Conservation (phyloP, 1,284 basidiomycete genomes). For the Apiotrichum sp. region DNA sequence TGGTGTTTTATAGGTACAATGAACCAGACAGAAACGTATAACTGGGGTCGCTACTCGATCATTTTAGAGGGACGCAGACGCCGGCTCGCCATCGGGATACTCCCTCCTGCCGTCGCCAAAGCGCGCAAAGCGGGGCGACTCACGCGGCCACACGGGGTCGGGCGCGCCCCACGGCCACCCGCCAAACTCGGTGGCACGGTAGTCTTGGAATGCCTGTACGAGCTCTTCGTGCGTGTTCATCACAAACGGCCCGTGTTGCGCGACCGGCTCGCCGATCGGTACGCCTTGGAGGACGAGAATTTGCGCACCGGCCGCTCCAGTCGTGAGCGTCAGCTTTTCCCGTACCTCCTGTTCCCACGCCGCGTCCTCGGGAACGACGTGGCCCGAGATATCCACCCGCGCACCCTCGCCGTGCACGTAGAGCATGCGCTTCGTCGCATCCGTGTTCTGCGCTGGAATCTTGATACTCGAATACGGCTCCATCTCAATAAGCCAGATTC, state of each 20-base stretch:
- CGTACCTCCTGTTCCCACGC: background rate
- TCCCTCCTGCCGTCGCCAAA: slow-evolving; percentile 3
- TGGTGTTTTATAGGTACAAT: no score
- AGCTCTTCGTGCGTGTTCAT: slow-evolving; percentile 16
- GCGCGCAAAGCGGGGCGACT: slow-evolving; percentile 1
- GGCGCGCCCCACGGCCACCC: background rate
- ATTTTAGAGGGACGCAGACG: no score
- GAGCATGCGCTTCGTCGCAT: slow-evolving; percentile 7
- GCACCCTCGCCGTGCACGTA: slow-evolving; percentile 13
- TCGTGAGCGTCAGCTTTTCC: background rate
- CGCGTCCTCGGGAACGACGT: background rate
- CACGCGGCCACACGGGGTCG: background rate
- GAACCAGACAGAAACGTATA: no score
- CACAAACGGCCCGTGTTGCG: slow-evolving; percentile 15
- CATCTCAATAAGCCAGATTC: slow-evolving; percentile 12
- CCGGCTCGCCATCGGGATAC: background rate
- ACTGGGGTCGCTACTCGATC: no score
- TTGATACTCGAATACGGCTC: slow-evolving; percentile 4
- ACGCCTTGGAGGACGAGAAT: slow-evolving; percentile 14
- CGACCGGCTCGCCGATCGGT: slow-evolving; percentile 13
- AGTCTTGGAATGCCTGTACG: slow-evolving; percentile 7
- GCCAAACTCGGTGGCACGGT: slow-evolving; percentile 16
- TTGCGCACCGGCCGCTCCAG: background rate
- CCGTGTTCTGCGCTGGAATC: slow-evolving; percentile 3
- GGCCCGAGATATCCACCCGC: background rate